phyloP scores from a whole-genome alignment of 2,329 filamentous ascomycete species.

The Fusarium siculi region DNA sequence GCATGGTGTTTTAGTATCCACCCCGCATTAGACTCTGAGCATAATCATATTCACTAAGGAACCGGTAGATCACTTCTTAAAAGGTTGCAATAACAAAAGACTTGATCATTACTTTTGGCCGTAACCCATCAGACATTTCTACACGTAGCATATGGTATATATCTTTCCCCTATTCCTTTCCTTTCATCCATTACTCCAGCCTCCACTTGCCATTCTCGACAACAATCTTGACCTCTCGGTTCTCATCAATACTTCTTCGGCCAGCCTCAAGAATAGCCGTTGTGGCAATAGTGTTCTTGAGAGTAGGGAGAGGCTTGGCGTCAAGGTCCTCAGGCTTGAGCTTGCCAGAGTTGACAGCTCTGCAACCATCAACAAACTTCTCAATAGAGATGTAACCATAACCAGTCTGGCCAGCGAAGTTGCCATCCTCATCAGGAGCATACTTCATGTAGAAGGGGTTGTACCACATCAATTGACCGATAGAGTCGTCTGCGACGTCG shows the following conservation, averaged over 20 bases:
- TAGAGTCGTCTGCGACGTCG: slow-evolving; percentile 86
- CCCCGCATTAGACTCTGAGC: slow-evolving; percentile 16
- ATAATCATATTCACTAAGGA: neutral
- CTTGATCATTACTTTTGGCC: slow-evolving; percentile 31
- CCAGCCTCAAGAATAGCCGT: slow-evolving; percentile 93
- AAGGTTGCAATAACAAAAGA: neutral
- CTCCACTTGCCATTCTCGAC: slow-evolving; percentile 74
- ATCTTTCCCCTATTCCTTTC: neutral
- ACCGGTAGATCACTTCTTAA: neutral
- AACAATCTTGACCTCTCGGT: slow-evolving; percentile 79
- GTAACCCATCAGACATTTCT: slow-evolving; percentile 22
- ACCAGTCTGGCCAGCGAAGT: slow-evolving; percentile 89
- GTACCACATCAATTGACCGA: slow-evolving; percentile 80
- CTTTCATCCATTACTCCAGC: slow-evolving; percentile 57
- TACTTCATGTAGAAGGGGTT: slow-evolving; percentile 98
- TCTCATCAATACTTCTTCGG: slow-evolving; percentile 84
- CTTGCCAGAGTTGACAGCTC: slow-evolving; percentile 78
- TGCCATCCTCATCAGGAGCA: slow-evolving; percentile 92
- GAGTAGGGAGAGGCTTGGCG: slow-evolving; percentile 81
- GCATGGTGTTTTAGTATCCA: slow-evolving; percentile 22
- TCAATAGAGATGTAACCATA: slow-evolving; percentile 96
- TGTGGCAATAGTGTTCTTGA: slow-evolving; percentile 90
- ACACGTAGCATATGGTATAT: slow-evolving; percentile 15
- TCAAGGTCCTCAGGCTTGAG: slow-evolving; percentile 82
- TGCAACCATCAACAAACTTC: slow-evolving; percentile 92